These are phyloP conservation scores for Kazachstania martiniae DNA, from an alignment of 805 yeast species.

Conservation along the genomic window DNA sequence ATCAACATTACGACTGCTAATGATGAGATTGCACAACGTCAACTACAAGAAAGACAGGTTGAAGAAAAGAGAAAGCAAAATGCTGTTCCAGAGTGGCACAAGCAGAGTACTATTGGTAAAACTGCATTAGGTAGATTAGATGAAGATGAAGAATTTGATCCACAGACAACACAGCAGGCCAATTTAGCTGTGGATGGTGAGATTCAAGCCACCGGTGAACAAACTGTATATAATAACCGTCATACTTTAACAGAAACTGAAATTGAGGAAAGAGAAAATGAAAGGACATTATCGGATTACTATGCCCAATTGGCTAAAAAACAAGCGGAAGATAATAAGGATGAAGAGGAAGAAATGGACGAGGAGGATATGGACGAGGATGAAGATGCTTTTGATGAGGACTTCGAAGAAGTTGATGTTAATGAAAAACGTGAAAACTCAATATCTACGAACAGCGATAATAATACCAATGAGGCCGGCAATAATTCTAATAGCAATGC, in stretches of 20 bases:
- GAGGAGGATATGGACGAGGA: conserved; percentile 40
- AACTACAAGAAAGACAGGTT: conserved; percentile 52
- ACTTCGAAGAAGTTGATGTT: conserved; percentile 29
- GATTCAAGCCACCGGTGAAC: not conserved
- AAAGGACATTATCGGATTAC: conserved; percentile 63
- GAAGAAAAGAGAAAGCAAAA: conserved; percentile 75
- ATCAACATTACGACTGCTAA: conserved; percentile 80
- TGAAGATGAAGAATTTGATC: conserved; percentile 35
- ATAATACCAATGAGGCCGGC: too few relatives aligned
- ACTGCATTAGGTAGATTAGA: conserved; percentile 45
- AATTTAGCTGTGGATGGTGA: conserved; percentile 10
- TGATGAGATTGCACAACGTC: conserved; percentile 65
- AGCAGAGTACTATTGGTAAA: conserved; percentile 79
- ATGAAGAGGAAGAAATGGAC: conserved; percentile 35
- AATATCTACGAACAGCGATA: too few relatives aligned
- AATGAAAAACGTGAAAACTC: too few relatives aligned
- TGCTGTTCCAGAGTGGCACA: conserved; percentile 95
- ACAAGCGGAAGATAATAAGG: conserved; percentile 51
- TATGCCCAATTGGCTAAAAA: conserved; percentile 67
- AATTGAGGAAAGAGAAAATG: conserved; percentile 52
- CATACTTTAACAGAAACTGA: conserved; percentile 26
- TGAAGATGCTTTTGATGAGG: conserved; percentile 35
- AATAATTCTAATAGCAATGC: too few relatives aligned
- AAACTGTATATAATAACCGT: conserved; percentile 2
- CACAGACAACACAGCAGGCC: conserved; percentile 17